Conservation (phyloP, 495 filamentous ascomycete genomes). For the Penicillium dipodomyicola region DNA sequence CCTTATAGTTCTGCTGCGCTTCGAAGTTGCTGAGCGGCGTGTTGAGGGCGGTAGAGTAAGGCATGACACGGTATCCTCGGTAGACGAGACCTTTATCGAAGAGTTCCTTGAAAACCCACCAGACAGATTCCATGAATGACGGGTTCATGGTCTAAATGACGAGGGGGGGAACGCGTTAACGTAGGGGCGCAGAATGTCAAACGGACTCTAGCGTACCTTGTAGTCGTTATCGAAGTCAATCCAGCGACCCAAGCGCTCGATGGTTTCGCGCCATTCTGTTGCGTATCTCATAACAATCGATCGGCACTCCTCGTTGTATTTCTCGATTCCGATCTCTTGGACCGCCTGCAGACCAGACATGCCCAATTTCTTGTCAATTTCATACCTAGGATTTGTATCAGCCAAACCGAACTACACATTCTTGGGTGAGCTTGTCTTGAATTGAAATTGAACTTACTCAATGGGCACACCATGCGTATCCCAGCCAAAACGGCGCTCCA, state of each 20-base stretch:
- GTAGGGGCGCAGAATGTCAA: neutral
- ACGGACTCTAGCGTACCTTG: conserved; percentile 55
- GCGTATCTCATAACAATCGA: conserved; percentile 94
- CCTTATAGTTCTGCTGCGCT: conserved; percentile 91
- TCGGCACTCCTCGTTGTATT: conserved; percentile 90
- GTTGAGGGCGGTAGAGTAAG: conserved; percentile 86
- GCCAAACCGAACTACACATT: neutral
- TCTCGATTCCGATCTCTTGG: conserved; percentile 77
- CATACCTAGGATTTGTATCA: conserved; percentile 47
- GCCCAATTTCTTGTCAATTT: conserved; percentile 96
- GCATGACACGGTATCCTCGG: conserved; percentile 87
- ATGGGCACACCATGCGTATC: conserved; percentile 96
- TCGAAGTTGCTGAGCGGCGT: conserved; percentile 94
- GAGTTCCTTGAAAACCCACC: conserved; percentile 95
- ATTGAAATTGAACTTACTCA: conserved; percentile 43
- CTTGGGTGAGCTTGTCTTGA: neutral
- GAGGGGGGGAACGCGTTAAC: neutral
- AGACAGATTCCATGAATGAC: conserved; percentile 92
- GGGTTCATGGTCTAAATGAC: conserved; percentile 75
- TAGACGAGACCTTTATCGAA: conserved; percentile 89
- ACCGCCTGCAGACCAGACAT: conserved; percentile 89
- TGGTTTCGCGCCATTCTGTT: conserved; percentile 83
- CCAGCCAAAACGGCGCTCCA: conserved; percentile 70
- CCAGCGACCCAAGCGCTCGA: conserved; percentile 91
- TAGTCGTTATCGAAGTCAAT: conserved; percentile 99